Base-by-base conservation (phyloP, 371 early-diverging fungal genomes). In the Circinella umbellata region DNA sequence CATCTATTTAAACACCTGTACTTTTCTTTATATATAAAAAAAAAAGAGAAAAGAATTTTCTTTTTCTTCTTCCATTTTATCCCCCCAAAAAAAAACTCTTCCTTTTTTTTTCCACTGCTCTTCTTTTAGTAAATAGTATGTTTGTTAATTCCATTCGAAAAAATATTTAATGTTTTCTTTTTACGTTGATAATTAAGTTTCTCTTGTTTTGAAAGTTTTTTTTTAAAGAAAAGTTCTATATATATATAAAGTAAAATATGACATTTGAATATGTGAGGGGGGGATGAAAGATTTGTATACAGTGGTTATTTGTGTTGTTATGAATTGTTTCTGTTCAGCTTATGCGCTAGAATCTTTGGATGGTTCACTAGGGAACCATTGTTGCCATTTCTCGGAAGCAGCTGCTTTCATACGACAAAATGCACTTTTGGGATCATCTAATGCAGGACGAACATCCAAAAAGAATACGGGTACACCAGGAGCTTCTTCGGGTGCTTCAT, bases 371-470 rank as follows among this genome's bases (percentile, higher is more conserved):
- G 80, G 73, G 67, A 84, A 85, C 81, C 79, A 82, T 67, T 81
- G 68, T 11, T 71, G 76, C 77, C 79, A 79, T 57, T 80, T 85
- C 14, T 72, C 72, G 49, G 78, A 76, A 48, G 79, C 79, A 42
- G 80, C 85, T 47, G 78, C 79, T 70, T 86, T 89, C 67, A 90
- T 83, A 65, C 93, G 85, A 66, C 88, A 87, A 67, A 88, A 76
- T 13, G 90, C 69, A 70, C 88, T 88, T 46, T 82, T 83, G 20
- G 82, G 54, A 67, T 92, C 89, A 70, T 94, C 94, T 49, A 94
- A 69, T 11, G 94, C 94, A 35, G 94, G 95, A 53, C 95, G 83
- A 18, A 94, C 92, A 73, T 94, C 95, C 67, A 95, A 75, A 64
- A 90, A 89, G 77, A 94, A 94, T 0, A 89, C 90, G 8, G 94